Conservation (phyloP, 257 asterid species). For the Echium plantagineum region DNA sequence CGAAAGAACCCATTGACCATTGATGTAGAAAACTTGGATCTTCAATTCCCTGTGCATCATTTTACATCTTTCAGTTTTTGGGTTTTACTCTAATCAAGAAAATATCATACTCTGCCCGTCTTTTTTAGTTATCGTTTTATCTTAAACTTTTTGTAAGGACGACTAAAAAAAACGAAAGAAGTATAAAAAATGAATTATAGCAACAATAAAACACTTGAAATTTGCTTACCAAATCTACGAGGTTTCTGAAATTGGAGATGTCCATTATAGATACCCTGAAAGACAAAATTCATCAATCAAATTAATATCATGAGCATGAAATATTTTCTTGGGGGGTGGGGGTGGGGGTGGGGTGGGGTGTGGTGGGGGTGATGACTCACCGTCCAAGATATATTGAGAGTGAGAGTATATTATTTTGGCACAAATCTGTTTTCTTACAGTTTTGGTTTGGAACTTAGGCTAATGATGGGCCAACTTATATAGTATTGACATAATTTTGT, state of each 20-base stretch:
- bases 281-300: background rate
- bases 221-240: constrained; percentile 46
- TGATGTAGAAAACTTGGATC: constrained; percentile 41
- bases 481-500: background rate
- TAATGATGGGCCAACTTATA: background rate
- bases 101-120: too few species aligned
- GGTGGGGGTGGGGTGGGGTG: too few species aligned
- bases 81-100: too few species aligned
- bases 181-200: too few species aligned
- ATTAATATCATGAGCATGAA: too few species aligned
- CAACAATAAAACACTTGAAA: background rate
- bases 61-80: background rate
- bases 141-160: too few species aligned
- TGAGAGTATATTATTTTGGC: too few species aligned
- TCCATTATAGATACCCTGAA: constrained; percentile 23
- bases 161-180: too few species aligned
- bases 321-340: too few species aligned
- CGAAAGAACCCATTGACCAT: constrained; percentile 37
- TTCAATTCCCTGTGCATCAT: constrained; percentile 32
- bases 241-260: constrained; percentile 26
- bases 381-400: background rate
- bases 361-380: background rate
- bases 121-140: too few species aligned
- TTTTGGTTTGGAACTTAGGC: background rate
- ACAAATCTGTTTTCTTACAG: background rate